These are phyloP conservation scores for Brettanomyces bruxellensis DNA, from an alignment of 805 yeast species.

Conservation along the genomic window DNA sequence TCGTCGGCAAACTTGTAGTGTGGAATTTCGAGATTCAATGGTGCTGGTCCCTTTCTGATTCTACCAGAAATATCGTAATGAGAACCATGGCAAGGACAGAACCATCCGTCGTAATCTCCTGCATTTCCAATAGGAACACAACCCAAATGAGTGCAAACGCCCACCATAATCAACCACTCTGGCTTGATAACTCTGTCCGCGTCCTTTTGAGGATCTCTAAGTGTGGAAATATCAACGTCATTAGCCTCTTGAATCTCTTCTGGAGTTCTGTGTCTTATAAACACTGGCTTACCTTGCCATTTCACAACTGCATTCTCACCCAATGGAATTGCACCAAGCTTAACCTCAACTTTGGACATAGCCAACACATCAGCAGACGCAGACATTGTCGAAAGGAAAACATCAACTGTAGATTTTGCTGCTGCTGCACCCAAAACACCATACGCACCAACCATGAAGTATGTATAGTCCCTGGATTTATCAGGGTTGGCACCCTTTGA, in stretches of 20 bases:
- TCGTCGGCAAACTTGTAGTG: slow-evolving; percentile 69
- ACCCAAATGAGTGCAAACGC: slow-evolving; percentile 99
- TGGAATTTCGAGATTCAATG: slow-evolving; percentile 96
- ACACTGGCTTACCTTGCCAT: slow-evolving; percentile 99
- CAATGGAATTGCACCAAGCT: slow-evolving; percentile 85
- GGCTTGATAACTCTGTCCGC: slow-evolving; percentile 92
- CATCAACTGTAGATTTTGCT: slow-evolving; percentile 92
- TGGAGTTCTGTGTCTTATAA: slow-evolving; percentile 96
- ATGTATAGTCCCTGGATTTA: slow-evolving; percentile 76
- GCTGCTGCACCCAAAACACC: slow-evolving; percentile 89
- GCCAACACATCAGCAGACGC: slow-evolving; percentile 99
- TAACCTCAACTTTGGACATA: slow-evolving; percentile 98
- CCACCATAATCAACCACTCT: slow-evolving; percentile 98
- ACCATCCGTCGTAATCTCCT: slow-evolving; percentile 99
- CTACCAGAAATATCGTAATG: slow-evolving; percentile 99
- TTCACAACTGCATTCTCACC: slow-evolving; percentile 97
- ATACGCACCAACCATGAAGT: slow-evolving; percentile 96
- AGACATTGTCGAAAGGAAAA: slow-evolving; percentile 85
- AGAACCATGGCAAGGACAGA: slow-evolving; percentile 99
- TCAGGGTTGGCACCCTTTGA: slow-evolving; percentile 50
- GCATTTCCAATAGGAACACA: slow-evolving; percentile 99
- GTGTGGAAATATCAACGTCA: slow-evolving; percentile 57
- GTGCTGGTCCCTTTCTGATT: slow-evolving; percentile 99
- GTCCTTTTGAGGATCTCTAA: slow-evolving; percentile 94
- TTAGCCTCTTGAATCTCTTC: slow-evolving; percentile 94